These are phyloP conservation scores for Coemansia sp. DNA, from an alignment of 192 early-diverging fungal species.

Conservation along the genomic window DNA sequence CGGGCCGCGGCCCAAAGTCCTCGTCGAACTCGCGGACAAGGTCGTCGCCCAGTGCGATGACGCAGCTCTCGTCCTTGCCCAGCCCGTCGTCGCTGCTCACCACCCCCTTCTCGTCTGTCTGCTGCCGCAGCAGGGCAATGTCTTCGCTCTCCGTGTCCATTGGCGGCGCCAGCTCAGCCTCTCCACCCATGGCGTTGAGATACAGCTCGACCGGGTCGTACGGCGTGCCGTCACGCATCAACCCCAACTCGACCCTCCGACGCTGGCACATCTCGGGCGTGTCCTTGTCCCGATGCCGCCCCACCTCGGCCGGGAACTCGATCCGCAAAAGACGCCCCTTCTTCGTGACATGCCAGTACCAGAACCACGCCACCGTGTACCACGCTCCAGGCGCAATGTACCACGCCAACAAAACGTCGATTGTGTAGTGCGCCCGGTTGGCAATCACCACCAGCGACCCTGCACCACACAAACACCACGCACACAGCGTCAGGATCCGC, in stretches of 20 bases:
- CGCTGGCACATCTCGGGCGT: conserved; percentile 26
- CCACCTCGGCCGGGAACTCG: conserved; percentile 49
- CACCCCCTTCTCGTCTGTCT: conserved; percentile 2
- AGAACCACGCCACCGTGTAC: conserved; percentile 52
- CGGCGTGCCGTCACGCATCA: conserved; percentile 39
- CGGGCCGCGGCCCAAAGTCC: too few relatives aligned
- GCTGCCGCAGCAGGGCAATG: background rate
- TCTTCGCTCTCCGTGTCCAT: background rate
- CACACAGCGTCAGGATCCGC: conserved; percentile 29
- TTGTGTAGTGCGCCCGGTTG: conserved; percentile 60
- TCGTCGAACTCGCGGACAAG: too few relatives aligned
- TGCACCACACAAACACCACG: conserved; percentile 51
- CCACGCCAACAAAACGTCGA: conserved; percentile 58
- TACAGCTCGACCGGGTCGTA: conserved; percentile 41
- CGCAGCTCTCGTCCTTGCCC: too few relatives aligned
- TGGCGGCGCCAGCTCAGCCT: conserved; percentile 7
- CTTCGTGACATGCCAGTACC: conserved; percentile 47
- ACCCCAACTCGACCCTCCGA: conserved; percentile 28
- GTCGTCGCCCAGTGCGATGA: too few relatives aligned
- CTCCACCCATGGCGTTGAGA: conserved; percentile 13
- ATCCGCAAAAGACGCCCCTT: conserved; percentile 45
- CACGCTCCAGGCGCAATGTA: conserved; percentile 52
- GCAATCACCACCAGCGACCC: conserved; percentile 56
- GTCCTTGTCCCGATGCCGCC: conserved; percentile 31
- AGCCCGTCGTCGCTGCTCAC: too few relatives aligned